Conservation (phyloP, 2,329 filamentous ascomycete species). For the Rhynchosporium graminicola region DNA sequence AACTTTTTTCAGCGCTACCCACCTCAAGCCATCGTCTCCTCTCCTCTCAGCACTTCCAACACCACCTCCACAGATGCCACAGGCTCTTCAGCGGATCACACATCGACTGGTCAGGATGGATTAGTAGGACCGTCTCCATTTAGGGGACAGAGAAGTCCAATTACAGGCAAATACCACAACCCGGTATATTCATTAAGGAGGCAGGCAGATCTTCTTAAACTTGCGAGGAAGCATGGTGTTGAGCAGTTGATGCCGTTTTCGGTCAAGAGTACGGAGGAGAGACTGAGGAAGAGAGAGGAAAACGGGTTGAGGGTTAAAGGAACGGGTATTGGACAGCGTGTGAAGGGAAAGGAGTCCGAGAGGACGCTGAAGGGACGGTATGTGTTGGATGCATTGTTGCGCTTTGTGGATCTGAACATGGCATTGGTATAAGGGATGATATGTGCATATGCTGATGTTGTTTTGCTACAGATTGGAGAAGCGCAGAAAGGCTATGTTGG, state of each 20-base stretch:
- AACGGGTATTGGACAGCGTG: slow-evolving; percentile 86
- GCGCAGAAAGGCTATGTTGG: slow-evolving; percentile 87
- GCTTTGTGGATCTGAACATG: background rate
- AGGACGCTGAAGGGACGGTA: slow-evolving; percentile 76
- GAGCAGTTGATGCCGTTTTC: slow-evolving; percentile 78
- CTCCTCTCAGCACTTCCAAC: slow-evolving; percentile 26
- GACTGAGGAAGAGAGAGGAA: slow-evolving; percentile 71
- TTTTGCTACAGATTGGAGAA: slow-evolving; percentile 69
- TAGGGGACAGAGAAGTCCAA: slow-evolving; percentile 72
- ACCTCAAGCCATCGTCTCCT: slow-evolving; percentile 61
- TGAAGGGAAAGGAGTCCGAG: slow-evolving; percentile 96
- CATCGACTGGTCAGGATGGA: slow-evolving; percentile 36
- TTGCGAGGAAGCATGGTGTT: slow-evolving; percentile 76
- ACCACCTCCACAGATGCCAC: slow-evolving; percentile 42
- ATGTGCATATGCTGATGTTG: slow-evolving; percentile 22
- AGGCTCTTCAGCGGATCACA: slow-evolving; percentile 42
- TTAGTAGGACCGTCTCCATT: slow-evolving; percentile 69
- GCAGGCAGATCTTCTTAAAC: slow-evolving; percentile 87
- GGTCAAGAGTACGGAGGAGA: slow-evolving; percentile 72
- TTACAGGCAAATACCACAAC: slow-evolving; percentile 80
- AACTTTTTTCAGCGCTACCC: slow-evolving; percentile 91
- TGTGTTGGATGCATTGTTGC: slow-evolving; percentile 39
- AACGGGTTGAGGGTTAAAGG: slow-evolving; percentile 84
- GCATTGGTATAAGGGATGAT: background rate
- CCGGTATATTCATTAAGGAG: slow-evolving; percentile 80